These are phyloP conservation scores for Fusarium equiseti DNA, from an alignment of 2,329 filamentous ascomycete genomes.

Conservation along the genomic window DNA sequence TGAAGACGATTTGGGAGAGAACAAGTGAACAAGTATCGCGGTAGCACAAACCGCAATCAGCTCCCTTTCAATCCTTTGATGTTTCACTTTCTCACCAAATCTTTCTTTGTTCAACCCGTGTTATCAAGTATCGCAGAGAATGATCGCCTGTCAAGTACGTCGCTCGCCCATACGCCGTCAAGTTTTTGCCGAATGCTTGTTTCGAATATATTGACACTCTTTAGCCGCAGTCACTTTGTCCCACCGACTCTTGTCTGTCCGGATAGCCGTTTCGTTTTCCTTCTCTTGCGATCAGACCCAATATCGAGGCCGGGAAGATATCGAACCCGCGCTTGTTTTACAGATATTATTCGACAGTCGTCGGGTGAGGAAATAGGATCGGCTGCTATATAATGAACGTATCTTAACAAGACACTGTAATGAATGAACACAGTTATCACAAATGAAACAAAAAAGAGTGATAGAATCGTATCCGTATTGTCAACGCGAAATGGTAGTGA, in stretches of 20 bases:
- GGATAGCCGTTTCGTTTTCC: not conserved
- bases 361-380: not conserved
- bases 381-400: not conserved
- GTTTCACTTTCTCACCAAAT: not conserved
- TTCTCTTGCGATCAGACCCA: not conserved
- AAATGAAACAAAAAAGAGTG: not conserved
- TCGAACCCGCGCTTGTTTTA: not conserved
- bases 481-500: not conserved
- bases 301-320: slow-evolving; percentile 4
- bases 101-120: not conserved
- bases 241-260: not conserved
- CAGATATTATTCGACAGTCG: not conserved
- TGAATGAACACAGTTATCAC: not conserved
- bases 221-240: not conserved
- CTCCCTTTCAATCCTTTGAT: not conserved
- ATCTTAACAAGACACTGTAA: not conserved
- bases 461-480: not conserved
- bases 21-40: not conserved
- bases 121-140: not conserved
- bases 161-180: slow-evolving; percentile 9
- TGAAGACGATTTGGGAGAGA: not conserved
- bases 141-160: slow-evolving; percentile 1
- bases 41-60: slow-evolving; percentile 4
- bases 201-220: slow-evolving; percentile 10
- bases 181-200: slow-evolving; percentile 12